Evolutionary conservation across 768 basidiomycete species (phyloP), one percentile per base, ranked within the genome.

Genomic region (Mycena venus): DNA sequence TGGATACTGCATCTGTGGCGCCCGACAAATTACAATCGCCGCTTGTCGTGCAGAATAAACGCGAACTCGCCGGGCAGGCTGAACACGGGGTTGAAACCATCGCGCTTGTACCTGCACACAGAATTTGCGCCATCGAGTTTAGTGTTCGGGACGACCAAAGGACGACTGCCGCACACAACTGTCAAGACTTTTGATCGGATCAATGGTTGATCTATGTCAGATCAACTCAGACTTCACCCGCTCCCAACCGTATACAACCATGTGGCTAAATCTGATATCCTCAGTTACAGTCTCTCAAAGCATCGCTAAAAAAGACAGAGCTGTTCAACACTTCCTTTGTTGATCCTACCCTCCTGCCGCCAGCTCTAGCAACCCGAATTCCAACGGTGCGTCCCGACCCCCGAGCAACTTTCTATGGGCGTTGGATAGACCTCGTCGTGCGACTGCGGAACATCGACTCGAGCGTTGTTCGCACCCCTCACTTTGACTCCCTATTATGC

Each of bases 381-480:
- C 69, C 69, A 23, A 56, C 51, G 29, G 61, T 14, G 17, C 15
- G 56, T 47, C 70, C 70, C 38, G 62, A 64, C 40, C 12, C 11
- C 21, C 29, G 21, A 23, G 21, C 70, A 10, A 71, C 62, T 32
- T 58, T 64, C 23, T 71, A 64, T 27, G 70, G 70, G 21, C 53
- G n/a, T 11, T 71, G 70, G 70, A 71, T 58, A 31, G 40, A 63
- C 51, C 70, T 71, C 62, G n/a, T 71, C 70, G 51, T 64, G 53
- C 62, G 62, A 19, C 38, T 71, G 40, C 70, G 70, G 29, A 32
- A 71, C 36, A 71, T 64, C 31, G 19, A 29, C 31, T 29, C 62
- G 17, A 44, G 27, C 23, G 62, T 23, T n/a, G 55, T 71, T 15
- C 62, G 27, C 62, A 58, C n/a, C 53, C 38, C 14, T 71, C 62